Evolutionary conservation across 139 green algal species (phyloP), one percentile per base, ranked within the genome.

Genomic region (Auxenochlorella pyrenoidosa): DNA sequence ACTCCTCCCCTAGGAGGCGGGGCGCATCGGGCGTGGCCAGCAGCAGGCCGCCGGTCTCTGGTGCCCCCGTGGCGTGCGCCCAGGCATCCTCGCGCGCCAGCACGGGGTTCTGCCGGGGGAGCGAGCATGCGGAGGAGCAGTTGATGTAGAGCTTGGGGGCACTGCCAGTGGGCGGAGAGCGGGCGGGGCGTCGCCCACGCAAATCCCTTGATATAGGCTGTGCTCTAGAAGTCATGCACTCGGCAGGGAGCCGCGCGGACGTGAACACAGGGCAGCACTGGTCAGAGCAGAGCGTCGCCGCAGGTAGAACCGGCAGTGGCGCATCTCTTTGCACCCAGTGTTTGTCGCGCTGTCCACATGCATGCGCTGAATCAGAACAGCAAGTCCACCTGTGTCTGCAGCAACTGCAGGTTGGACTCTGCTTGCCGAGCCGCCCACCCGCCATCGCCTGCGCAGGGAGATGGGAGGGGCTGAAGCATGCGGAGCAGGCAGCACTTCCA

Each of bases 11-110:
- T 38, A 16, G 90, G 75, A 18, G 90, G 30, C 3, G 84, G 8
- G 34, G 89, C 65, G 21, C 87, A 16, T 93, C 70, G 6, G 81
- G 43, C 10, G 84, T 89, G 32, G 93, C 89, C 3, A 96, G 88
- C 30, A 96, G 71, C 51, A 96, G 76, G 30, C 94, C 92, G 22
- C 94, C 94, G 38, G 86, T 75, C 81, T 96, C 94, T 1, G 91
- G 91, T 8, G 70, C 40, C 1, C 77, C 47, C 13, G 89, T 94
- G 40, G 82, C 82, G 82, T 96, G 94, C 0, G 88, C 93, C 94
- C 94, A 96, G 0, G 92, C 30, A 43, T 81, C 81, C 70, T 91
- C 85, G 16, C 34, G 36, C 0, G 88, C 78, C 30, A 90, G 76
- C 47, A 71, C 41, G 1, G 80, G 80, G 63, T 77, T 85, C 80